Evolutionary conservation across 352 stramenopile species (phyloP).

Genomic region (Globisporangium iwayamae): DNA sequence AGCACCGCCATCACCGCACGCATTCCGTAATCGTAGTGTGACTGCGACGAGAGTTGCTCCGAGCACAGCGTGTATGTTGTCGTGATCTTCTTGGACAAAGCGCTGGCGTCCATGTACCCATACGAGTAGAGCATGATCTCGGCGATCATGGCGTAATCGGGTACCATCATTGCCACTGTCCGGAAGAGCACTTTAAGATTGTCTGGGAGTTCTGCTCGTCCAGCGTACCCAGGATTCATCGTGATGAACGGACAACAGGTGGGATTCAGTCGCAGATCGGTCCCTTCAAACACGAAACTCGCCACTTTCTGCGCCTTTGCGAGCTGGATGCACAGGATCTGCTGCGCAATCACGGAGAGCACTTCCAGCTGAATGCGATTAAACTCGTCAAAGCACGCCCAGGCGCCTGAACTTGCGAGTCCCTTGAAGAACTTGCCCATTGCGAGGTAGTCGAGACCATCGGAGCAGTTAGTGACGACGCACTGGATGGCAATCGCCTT

Average conservation of each 20-base stretch:
- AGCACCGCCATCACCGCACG: constrained; percentile 93
- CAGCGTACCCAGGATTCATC: constrained; percentile 91
- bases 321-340: constrained; percentile 90
- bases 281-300: constrained; percentile 91
- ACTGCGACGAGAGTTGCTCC: constrained; percentile 93
- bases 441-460: constrained; percentile 88
- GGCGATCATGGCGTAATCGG: constrained; percentile 92
- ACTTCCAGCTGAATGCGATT: constrained; percentile 93
- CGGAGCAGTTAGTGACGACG: constrained; percentile 92
- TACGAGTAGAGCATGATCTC: constrained; percentile 95
- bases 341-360: constrained; percentile 90
- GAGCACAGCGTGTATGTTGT: constrained; percentile 93
- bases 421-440: constrained; percentile 96
- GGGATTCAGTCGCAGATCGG: constrained; percentile 82
- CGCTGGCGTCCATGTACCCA: constrained; percentile 88
- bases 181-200: constrained; percentile 93
- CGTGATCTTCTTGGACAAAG: constrained; percentile 93
- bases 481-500: constrained; percentile 93
- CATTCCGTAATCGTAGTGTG: constrained; percentile 96
- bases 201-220: constrained; percentile 87
- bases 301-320: constrained; percentile 74
- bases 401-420: constrained; percentile 85
- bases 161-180: constrained; percentile 93
- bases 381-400: constrained; percentile 93
- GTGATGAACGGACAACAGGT: constrained; percentile 93